Evolutionary conservation across 306 rosid species (phyloP), one percentile per base, ranked within the genome.

Genomic region (Prunus salicina): DNA sequence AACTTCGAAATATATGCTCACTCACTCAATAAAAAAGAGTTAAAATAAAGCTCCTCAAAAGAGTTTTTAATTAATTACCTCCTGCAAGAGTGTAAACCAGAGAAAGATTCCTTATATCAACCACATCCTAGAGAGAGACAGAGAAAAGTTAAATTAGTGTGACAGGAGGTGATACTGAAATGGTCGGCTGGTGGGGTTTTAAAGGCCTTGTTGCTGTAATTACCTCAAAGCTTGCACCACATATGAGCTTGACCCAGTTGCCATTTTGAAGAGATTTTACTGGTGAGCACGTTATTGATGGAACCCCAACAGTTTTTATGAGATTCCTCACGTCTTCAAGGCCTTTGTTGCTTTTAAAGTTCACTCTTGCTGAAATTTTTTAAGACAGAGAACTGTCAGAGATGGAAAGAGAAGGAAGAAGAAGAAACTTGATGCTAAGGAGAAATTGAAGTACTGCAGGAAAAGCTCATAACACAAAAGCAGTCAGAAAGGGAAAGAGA

Each of bases 31-130:
- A 58, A 16, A 62, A 30, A 28, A 25, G 11, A 76, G 13, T 46
- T 12, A 61, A 7, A 27, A 12, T 38, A 6, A 38, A 38, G 43
- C 38, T 38, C 41, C 8, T 6, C 43, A 38, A 38, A 38, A 38
- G 43, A 38, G 43, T 18, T 62, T 6, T 62, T 62, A 16, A 16
- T 28, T 14, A 30, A 49, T 77, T 79, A 91, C 96, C 97, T 84
- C 98, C 97, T 70, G 98, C 94, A 81, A 93, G 98, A 78, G 97
- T 84, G 94, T 93, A 93, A 76, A 93, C 94, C 77, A 91, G 87
- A 60, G 90, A 86, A 76, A 88, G 96, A 81, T 93, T 93, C 83
- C 97, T 88, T 86, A 93, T 84, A 85, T 93, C 93, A 81, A 86
- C 91, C 80, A 88, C 92, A 86, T 93, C 98, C 96, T 92, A 73